Conservation (phyloP, 495 filamentous ascomycete species). For the Massariosphaeria phaeospora region DNA sequence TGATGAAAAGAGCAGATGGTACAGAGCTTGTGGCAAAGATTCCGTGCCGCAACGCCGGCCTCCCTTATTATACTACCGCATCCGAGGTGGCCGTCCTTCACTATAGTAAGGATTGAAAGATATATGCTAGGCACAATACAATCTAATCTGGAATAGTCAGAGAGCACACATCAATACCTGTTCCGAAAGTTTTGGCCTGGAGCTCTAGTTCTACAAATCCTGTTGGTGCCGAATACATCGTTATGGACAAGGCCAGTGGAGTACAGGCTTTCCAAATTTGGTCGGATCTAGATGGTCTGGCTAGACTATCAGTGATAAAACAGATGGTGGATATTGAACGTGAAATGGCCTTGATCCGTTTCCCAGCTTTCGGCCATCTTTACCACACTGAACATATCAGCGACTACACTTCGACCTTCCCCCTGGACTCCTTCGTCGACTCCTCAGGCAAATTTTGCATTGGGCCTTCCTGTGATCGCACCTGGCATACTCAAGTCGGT, state of each 20-base stretch:
- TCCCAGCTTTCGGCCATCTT: too few relatives aligned
- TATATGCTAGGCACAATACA: neutral
- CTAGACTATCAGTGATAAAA: too few relatives aligned
- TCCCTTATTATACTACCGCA: neutral
- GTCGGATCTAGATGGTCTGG: too few relatives aligned
- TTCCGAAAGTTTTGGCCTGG: neutral
- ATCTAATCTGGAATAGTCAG: neutral
- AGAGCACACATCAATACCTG: neutral
- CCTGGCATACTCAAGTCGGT: too few relatives aligned
- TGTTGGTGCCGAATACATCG: neutral
- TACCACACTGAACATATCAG: too few relatives aligned
- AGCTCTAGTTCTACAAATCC: neutral
- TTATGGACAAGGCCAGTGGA: neutral
- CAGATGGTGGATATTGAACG: too few relatives aligned
- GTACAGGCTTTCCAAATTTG: too few relatives aligned
- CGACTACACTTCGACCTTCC: too few relatives aligned
- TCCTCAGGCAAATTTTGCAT: too few relatives aligned
- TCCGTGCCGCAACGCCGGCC: slow-evolving; percentile 24
- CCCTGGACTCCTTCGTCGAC: too few relatives aligned
- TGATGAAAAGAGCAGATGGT: slow-evolving; percentile 39
- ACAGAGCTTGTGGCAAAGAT: slow-evolving; percentile 42
- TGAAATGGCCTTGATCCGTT: too few relatives aligned
- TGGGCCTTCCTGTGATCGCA: too few relatives aligned
- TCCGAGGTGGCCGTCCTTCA: neutral
- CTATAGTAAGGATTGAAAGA: neutral